phyloP scores from a whole-genome alignment of 805 yeast genomes.

The Pichia cabralensis region DNA sequence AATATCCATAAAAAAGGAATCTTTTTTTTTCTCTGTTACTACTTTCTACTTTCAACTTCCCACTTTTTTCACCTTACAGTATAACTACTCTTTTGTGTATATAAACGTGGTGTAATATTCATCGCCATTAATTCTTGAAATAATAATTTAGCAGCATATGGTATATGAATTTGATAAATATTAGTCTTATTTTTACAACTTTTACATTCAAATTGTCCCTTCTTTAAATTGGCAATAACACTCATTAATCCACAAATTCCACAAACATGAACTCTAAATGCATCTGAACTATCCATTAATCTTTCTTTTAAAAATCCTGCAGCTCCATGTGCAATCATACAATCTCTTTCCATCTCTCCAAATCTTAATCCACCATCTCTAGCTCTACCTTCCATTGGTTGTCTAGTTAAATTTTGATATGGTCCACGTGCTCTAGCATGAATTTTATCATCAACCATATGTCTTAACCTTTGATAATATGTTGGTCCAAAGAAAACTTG shows the following conservation, averaged over 20 bases:
- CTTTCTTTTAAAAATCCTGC: conserved; percentile 97
- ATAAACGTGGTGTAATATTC: conserved; percentile 96
- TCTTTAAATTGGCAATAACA: conserved; percentile 94
- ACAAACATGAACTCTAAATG: conserved; percentile 95
- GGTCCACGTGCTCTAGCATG: conserved; percentile 99
- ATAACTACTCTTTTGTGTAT: conserved; percentile 55
- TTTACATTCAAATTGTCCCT: conserved; percentile 96
- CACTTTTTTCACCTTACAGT: conserved; percentile 19
- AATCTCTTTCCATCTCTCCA: conserved; percentile 99
- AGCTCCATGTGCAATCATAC: conserved; percentile 99
- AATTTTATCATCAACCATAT: conserved; percentile 98
- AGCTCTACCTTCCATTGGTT: conserved; percentile 98
- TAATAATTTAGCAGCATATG: conserved; percentile 94
- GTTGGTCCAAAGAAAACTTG: conserved; percentile 99
- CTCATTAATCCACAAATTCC: conserved; percentile 98
- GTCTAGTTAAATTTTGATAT: conserved; percentile 93
- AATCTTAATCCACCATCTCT: conserved; percentile 98
- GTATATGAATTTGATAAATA: conserved; percentile 94
- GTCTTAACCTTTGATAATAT: conserved; percentile 95
- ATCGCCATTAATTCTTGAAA: conserved; percentile 99
- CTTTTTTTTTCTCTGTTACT: neutral
- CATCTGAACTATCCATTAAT: conserved; percentile 98
- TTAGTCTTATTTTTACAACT: conserved; percentile 98
- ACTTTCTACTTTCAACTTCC: too few species aligned
- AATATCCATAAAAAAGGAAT: too few species aligned